Base-by-base conservation (phyloP, 179 eudicot genomes). In the Vitellaria paradoxa region DNA sequence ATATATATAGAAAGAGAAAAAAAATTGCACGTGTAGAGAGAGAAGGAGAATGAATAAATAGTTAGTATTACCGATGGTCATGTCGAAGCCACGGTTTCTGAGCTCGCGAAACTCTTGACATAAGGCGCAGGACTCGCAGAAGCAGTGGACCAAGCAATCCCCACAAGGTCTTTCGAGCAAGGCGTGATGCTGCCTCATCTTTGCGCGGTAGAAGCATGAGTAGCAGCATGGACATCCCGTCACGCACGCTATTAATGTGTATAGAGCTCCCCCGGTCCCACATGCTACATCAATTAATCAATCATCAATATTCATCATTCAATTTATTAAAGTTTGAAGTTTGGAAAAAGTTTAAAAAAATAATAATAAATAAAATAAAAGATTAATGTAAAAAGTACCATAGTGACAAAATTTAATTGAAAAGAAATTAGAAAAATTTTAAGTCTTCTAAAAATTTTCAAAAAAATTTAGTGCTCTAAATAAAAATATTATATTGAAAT, bases 31-130 rank as follows among this genome's bases (percentile, higher is more conserved):
- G 2, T 30, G 37, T 2, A 30, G 40, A 40, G 60, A 13, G 67
- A 9, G 10, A 26, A 20, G 20, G 53, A 69, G 11, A 49, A 18
- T 9, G 37, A 30, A 30, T 30, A 30, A 0, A 2, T 30, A 30
- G 2, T 0, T 30, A 30, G 37, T 2, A 30, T 85, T n/a, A 89
- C 92, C 93, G 0, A 89, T 72, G 64, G 82, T 11, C 75, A 83
- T 77, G 84, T 90, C 82, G 65, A 61, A 85, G 1, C 91, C 93
- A 17, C 83, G 90, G 67, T 80, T 76, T 52, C 85, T 81, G 70
- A 88, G 93, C 83, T 90, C 91, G 21, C 90, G 87, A 37, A 84
- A 82, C 74, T 87, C 91, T 66, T 89, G 92, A 72, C 93, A 89
- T 61, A 89, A 65, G 60, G 93, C 91, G 64, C 91, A 87, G 3